A percentile compares a stretch with the other conserved stretches of the same genome.
Conservation (phyloP, 2,329 filamentous ascomycete genomes). For the Coniella vitis region DNA sequence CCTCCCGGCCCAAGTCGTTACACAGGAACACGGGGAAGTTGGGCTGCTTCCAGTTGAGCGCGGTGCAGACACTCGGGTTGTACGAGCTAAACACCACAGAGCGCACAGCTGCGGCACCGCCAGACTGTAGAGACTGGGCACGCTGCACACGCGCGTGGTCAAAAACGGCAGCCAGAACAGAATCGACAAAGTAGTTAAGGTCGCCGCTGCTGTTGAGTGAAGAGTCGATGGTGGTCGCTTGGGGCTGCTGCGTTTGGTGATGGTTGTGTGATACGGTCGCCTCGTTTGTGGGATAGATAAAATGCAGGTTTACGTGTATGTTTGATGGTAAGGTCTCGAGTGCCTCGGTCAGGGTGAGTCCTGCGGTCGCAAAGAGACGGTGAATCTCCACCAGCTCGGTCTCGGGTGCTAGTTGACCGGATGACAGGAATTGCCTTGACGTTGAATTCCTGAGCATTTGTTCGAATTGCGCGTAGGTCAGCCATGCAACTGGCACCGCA, state of each 20-base stretch:
- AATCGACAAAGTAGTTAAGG: conserved; percentile 80
- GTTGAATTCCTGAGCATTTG: conserved; percentile 39
- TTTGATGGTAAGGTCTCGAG: conserved; percentile 66
- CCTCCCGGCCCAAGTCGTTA: conserved; percentile 75
- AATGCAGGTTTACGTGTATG: conserved; percentile 86
- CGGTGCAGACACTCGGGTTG: conserved; percentile 83
- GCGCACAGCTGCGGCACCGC: conserved; percentile 47
- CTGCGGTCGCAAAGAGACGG: conserved; percentile 64
- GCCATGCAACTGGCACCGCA: conserved; percentile 72
- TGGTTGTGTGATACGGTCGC: conserved; percentile 49
- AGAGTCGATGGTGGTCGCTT: background rate
- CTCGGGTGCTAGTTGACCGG: conserved; percentile 42
- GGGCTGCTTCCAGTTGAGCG: conserved; percentile 98
- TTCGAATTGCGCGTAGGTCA: conserved; percentile 68
- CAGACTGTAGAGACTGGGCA: conserved; percentile 53
- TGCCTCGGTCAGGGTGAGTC: conserved; percentile 72
- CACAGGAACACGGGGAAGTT: conserved; percentile 96
- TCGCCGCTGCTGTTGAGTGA: conserved; percentile 70
- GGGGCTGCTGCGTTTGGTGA: background rate
- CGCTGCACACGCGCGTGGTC: conserved; percentile 72
- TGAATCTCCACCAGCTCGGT: conserved; percentile 48
- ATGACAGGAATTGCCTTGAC: conserved; percentile 36
- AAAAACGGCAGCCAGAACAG: conserved; percentile 78
- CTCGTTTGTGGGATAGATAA: conserved; percentile 77
- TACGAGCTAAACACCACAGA: conserved; percentile 94